Evolutionary conservation across 768 basidiomycete genomes (phyloP).

Genomic region (Xerocomellus amylosporus): DNA sequence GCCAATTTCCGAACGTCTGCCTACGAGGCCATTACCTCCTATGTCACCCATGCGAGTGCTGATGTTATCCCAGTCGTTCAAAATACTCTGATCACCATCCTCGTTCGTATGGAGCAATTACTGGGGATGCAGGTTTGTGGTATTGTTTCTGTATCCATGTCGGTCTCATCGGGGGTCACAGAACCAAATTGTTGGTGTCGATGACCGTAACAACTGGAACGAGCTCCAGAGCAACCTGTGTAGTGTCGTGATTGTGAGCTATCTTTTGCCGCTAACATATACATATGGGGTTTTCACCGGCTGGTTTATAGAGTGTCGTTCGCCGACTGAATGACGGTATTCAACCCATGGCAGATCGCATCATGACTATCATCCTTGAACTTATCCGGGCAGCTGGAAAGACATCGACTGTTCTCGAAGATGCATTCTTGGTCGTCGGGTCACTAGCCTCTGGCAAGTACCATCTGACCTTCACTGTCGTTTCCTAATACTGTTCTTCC

Average conservation of each 20-base stretch:
- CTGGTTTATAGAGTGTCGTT: slow-evolving; percentile 65
- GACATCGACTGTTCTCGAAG: slow-evolving; percentile 92
- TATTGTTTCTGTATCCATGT: neutral
- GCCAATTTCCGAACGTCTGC: slow-evolving; percentile 92
- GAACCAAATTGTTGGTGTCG: slow-evolving; percentile 91
- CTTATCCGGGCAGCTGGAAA: slow-evolving; percentile 87
- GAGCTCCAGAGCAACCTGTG: slow-evolving; percentile 96
- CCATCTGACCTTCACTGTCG: neutral
- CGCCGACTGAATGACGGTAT: slow-evolving; percentile 83
- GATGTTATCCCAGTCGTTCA: slow-evolving; percentile 82
- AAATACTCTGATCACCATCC: slow-evolving; percentile 74
- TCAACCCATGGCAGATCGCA: slow-evolving; percentile 84
- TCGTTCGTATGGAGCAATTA: slow-evolving; percentile 89
- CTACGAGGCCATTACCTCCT: slow-evolving; percentile 92
- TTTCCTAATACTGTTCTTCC: slow-evolving; percentile 4
- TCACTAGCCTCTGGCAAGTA: slow-evolving; percentile 69
- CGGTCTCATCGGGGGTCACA: slow-evolving; percentile 29
- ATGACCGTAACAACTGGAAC: slow-evolving; percentile 99
- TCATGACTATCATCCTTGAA: slow-evolving; percentile 88
- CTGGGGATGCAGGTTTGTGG: slow-evolving; percentile 70
- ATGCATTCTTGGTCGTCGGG: slow-evolving; percentile 93
- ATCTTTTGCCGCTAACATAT: neutral
- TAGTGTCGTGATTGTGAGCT: slow-evolving; percentile 78
- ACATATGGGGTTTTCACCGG: neutral
- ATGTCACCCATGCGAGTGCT: slow-evolving; percentile 72